Conservation (phyloP, 371 early-diverging fungal genomes). For the Capillidium heterosporum region DNA sequence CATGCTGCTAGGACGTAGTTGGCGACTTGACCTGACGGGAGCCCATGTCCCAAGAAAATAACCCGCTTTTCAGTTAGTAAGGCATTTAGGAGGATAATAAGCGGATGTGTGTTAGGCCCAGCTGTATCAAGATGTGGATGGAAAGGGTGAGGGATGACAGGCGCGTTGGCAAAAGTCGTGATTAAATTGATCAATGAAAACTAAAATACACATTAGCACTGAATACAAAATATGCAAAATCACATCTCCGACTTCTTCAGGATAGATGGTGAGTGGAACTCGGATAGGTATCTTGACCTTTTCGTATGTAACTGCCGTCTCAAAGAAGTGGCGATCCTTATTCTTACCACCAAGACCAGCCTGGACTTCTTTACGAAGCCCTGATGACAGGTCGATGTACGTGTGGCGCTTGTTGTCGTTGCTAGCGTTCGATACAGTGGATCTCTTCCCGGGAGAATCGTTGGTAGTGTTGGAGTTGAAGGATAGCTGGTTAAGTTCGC, state of each 20-base stretch:
- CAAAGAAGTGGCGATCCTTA: slow-evolving; percentile 71
- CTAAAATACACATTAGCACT: slow-evolving; percentile 14
- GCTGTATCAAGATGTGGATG: slow-evolving; percentile 78
- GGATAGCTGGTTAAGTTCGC: neutral
- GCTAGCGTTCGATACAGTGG: slow-evolving; percentile 8
- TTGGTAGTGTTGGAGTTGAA: neutral
- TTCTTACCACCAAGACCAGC: slow-evolving; percentile 20
- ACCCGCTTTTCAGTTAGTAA: slow-evolving; percentile 80
- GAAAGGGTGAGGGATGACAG: slow-evolving; percentile 26
- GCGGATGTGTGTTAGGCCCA: slow-evolving; percentile 64
- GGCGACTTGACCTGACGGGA: slow-evolving; percentile 83
- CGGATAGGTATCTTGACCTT: slow-evolving; percentile 65
- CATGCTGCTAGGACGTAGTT: slow-evolving; percentile 82
- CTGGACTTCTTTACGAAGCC: slow-evolving; percentile 18
- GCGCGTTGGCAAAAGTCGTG: slow-evolving; percentile 39
- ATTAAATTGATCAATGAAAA: slow-evolving; percentile 62
- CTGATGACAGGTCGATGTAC: slow-evolving; percentile 30
- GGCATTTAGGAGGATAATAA: slow-evolving; percentile 71
- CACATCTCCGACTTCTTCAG: slow-evolving; percentile 86
- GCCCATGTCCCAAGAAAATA: slow-evolving; percentile 79
- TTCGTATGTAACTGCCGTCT: slow-evolving; percentile 64
- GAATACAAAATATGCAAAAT: slow-evolving; percentile 7
- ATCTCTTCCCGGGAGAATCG: slow-evolving; percentile 2
- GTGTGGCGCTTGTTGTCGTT: slow-evolving; percentile 20
- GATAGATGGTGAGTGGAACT: slow-evolving; percentile 64